phyloP scores from a whole-genome alignment of 192 early-diverging fungal species.

The Podochytrium sp. region DNA sequence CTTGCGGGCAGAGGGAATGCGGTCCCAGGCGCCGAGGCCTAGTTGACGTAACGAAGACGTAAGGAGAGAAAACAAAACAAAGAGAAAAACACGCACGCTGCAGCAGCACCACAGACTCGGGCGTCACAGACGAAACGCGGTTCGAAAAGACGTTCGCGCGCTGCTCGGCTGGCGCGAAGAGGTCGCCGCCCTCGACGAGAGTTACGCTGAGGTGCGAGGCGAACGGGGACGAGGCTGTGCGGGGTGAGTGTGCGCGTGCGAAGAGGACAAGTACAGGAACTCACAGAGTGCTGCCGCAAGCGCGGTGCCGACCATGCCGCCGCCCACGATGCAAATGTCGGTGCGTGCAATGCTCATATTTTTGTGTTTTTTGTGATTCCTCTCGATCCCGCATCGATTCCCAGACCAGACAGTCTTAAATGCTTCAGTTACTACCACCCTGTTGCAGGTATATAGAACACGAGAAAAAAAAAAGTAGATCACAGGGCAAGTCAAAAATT shows the following conservation, averaged over 20 bases:
- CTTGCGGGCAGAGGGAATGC: slow-evolving; percentile 59
- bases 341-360: not conserved
- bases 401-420: too few species aligned
- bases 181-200: slow-evolving; percentile 80
- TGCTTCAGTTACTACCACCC: too few species aligned
- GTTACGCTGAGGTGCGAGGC: slow-evolving; percentile 58
- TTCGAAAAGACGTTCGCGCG: slow-evolving; percentile 68
- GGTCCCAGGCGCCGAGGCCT: slow-evolving; percentile 70
- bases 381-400: too few species aligned
- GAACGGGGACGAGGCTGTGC: slow-evolving; percentile 23
- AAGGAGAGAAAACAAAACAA: not conserved
- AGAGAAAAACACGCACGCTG: slow-evolving; percentile 16
- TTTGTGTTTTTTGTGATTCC: not conserved
- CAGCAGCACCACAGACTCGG: slow-evolving; percentile 64
- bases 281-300: slow-evolving; percentile 78
- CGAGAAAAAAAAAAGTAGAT: too few species aligned
- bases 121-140: slow-evolving; percentile 82
- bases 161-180: slow-evolving; percentile 59
- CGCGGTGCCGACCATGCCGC: slow-evolving; percentile 87
- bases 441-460: too few species aligned
- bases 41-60: not conserved
- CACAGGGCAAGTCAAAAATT: too few species aligned
- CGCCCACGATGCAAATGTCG: slow-evolving; percentile 90
- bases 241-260: not conserved
- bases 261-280: not conserved